Conservation (phyloP, 257 asterid genomes). For the Solanum phureja region DNA sequence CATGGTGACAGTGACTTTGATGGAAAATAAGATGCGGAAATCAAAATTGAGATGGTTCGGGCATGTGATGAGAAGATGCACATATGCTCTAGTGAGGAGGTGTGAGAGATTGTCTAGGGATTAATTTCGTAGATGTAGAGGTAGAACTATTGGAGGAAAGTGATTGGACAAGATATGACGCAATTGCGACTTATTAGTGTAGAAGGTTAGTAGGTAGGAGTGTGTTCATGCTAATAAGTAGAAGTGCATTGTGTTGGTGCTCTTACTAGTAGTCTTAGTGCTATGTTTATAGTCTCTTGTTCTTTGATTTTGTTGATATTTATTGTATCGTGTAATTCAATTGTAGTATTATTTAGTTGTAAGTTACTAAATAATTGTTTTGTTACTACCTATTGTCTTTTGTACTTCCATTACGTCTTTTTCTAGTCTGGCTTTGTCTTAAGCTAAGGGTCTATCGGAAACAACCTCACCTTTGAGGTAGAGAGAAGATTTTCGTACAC, state of each 20-base stretch:
- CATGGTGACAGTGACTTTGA: no score
- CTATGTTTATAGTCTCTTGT: background rate
- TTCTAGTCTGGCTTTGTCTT: background rate
- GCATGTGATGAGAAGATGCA: no score
- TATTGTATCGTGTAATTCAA: background rate
- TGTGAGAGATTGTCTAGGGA: no score
- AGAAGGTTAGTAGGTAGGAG: background rate
- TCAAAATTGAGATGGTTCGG: no score
- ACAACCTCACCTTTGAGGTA: background rate
- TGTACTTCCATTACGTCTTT: background rate
- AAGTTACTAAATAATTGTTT: no score
- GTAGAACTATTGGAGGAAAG: no score
- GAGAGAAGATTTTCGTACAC: background rate
- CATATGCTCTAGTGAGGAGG: no score
- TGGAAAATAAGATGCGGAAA: no score
- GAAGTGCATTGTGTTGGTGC: background rate
- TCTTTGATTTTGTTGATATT: background rate
- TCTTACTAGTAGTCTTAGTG: background rate
- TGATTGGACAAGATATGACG: no score
- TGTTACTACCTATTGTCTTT: background rate
- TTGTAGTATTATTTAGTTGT: background rate
- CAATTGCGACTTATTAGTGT: background rate
- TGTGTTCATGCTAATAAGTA: background rate
- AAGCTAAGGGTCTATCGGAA: background rate
- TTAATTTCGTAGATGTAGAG: no score